Evolutionary conservation across 768 basidiomycete genomes (phyloP).

Genomic region (Boletus sp.): DNA sequence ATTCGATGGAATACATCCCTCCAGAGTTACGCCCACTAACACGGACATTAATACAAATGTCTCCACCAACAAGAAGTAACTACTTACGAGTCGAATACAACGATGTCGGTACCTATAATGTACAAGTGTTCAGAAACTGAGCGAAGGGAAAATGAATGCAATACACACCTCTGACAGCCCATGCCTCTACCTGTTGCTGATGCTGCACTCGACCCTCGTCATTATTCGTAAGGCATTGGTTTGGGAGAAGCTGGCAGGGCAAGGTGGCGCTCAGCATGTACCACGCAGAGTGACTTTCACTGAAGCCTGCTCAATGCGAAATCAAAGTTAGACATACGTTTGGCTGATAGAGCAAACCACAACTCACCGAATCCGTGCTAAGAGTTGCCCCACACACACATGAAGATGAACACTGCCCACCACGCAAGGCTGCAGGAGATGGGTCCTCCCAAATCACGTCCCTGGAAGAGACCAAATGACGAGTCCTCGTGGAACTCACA

Average conservation of each 20-base stretch:
- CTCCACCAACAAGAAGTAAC: constrained; percentile 7
- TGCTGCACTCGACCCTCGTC: constrained; percentile 76
- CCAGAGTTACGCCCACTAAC: constrained; percentile 66
- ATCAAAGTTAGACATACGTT: background rate
- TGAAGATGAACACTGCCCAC: constrained; percentile 14
- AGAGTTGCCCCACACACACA: constrained; percentile 59
- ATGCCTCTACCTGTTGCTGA: constrained; percentile 82
- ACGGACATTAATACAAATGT: constrained; percentile 19
- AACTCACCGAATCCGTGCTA: constrained; percentile 56
- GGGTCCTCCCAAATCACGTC: constrained; percentile 74
- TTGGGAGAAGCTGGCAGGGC: constrained; percentile 64
- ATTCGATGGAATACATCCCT: constrained; percentile 48
- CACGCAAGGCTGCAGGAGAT: constrained; percentile 11
- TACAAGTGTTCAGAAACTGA: constrained; percentile 4
- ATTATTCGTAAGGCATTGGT: constrained; percentile 69
- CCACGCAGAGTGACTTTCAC: constrained; percentile 78
- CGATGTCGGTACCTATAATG: constrained; percentile 62
- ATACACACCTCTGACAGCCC: constrained; percentile 72
- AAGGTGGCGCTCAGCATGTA: constrained; percentile 39
- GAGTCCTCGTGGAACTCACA: constrained; percentile 86
- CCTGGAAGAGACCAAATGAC: constrained; percentile 71
- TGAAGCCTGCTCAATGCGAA: constrained; percentile 71
- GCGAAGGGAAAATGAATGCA: constrained; percentile 7
- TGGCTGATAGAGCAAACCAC: background rate
- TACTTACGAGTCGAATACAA: constrained; percentile 74